Evolutionary conservation across 1,284 basidiomycete species (phyloP).

Genomic region (Ganoderma meredithae): DNA sequence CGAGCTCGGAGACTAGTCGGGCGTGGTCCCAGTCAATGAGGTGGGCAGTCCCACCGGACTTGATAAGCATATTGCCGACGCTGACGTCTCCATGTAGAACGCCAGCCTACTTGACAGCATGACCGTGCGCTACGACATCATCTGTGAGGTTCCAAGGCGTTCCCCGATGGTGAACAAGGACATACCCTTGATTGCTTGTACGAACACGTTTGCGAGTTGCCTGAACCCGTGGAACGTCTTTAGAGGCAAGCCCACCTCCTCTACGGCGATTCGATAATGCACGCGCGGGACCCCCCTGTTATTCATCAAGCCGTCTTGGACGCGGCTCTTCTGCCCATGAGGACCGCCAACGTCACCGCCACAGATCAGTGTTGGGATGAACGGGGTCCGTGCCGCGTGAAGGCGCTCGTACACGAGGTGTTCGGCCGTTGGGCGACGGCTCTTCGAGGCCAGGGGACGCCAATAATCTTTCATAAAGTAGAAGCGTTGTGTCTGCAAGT

Average conservation of each 20-base stretch:
- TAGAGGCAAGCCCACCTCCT: conserved; percentile 14
- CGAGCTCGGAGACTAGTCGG: not conserved
- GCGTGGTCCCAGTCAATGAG: conserved; percentile 24
- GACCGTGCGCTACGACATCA: not conserved
- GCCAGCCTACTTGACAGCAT: conserved; percentile 5
- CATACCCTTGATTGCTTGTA: not conserved
- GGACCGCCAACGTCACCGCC: conserved; percentile 22
- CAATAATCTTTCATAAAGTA: conserved; percentile 22
- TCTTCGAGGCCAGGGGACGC: conserved; percentile 9
- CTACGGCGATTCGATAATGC: conserved; percentile 13
- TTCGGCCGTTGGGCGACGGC: conserved; percentile 6
- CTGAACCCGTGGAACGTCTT: conserved; percentile 6
- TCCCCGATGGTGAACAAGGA: not conserved
- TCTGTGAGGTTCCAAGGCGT: not conserved
- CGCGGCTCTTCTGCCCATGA: conserved; percentile 5
- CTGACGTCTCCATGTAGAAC: conserved; percentile 24
- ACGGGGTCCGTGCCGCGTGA: not conserved
- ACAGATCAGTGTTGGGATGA: conserved; percentile 14
- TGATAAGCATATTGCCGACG: conserved; percentile 22
- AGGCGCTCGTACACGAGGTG: conserved; percentile 17
- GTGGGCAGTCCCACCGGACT: not conserved
- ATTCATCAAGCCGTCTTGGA: conserved; percentile 9
- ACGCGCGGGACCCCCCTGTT: conserved; percentile 8
- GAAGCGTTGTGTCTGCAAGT: not conserved
- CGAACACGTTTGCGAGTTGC: not conserved